Conservation (phyloP, 257 asterid genomes). For the Ocimum tenuiflorum region DNA sequence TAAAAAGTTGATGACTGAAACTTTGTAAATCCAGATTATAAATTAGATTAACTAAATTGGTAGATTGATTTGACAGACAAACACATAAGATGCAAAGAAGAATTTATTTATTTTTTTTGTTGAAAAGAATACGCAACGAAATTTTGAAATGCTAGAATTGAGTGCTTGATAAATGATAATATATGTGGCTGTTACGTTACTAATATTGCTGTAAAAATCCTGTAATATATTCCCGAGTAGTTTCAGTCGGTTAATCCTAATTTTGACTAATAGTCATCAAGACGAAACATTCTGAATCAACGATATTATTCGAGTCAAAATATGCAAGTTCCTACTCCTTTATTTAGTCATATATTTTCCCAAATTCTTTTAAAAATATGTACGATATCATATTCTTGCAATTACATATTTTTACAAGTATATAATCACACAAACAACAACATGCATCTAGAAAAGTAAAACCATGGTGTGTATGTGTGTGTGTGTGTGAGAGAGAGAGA, state of each 20-base stretch:
- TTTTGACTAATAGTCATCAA: conserved; percentile 16
- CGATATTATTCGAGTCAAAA: conserved; percentile 4
- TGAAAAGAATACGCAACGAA: no score
- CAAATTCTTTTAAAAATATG: neutral
- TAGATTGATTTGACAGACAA: conserved; percentile 2
- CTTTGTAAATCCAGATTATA: neutral
- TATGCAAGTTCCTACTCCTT: conserved; percentile 14
- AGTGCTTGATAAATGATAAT: neutral
- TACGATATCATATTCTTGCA: neutral
- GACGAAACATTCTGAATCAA: conserved; percentile 20
- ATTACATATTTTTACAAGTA: neutral
- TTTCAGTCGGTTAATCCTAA: neutral
- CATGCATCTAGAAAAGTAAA: conserved; percentile 23
- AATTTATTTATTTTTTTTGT: no score
- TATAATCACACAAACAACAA: conserved; percentile 9
- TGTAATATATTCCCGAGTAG: neutral
- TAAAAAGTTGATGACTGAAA: neutral
- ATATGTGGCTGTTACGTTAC: neutral
- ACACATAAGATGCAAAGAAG: neutral
- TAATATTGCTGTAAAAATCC: neutral
- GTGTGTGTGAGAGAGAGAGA: conserved; percentile 13
- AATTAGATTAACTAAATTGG: conserved; percentile 1
- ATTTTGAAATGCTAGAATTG: no score
- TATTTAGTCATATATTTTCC: neutral
- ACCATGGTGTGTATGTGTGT: neutral